Percentiles rank a stretch among this genome's conserved stretches.
phyloP scores from a whole-genome alignment of 2,329 filamentous ascomycete genomes.

The Diplodia seriata region DNA sequence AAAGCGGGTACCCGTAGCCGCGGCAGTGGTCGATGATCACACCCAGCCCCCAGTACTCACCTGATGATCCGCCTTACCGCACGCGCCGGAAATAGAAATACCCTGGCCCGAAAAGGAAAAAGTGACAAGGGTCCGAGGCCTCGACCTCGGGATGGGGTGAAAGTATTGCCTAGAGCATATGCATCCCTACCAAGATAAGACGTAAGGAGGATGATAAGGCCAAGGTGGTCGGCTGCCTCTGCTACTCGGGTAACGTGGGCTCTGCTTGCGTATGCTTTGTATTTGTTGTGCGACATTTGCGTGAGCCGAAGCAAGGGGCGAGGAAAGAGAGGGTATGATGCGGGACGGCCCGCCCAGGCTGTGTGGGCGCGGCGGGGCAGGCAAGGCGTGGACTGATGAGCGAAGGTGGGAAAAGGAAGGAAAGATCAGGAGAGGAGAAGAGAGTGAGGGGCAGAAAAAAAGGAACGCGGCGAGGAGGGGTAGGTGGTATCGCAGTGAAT shows the following conservation, averaged over 20 bases:
- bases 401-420: not conserved
- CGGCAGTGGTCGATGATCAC: not conserved
- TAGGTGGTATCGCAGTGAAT: not conserved
- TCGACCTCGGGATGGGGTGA: not conserved
- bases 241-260: constrained; percentile 1
- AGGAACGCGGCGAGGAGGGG: constrained; percentile 12
- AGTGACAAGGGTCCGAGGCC: not conserved
- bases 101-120: not conserved
- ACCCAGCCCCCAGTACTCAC: not conserved
- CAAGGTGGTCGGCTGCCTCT: not conserved
- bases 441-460: not conserved
- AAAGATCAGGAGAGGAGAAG: constrained; percentile 5
- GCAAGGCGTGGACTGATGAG: not conserved
- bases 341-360: constrained; percentile 14
- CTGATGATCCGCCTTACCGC: constrained; percentile 1
- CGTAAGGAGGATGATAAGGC: not conserved
- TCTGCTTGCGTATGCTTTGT: not conserved
- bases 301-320: constrained; percentile 13
- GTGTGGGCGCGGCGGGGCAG: not conserved
- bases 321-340: not conserved
- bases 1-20: not conserved
- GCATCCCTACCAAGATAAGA: not conserved
- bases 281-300: constrained; percentile 4
- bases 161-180: not conserved
- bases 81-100: not conserved